Percentiles rank a stretch among this genome's conserved stretches.
Conservation (phyloP, 345 rosid species). For the Corymbia maculata region DNA sequence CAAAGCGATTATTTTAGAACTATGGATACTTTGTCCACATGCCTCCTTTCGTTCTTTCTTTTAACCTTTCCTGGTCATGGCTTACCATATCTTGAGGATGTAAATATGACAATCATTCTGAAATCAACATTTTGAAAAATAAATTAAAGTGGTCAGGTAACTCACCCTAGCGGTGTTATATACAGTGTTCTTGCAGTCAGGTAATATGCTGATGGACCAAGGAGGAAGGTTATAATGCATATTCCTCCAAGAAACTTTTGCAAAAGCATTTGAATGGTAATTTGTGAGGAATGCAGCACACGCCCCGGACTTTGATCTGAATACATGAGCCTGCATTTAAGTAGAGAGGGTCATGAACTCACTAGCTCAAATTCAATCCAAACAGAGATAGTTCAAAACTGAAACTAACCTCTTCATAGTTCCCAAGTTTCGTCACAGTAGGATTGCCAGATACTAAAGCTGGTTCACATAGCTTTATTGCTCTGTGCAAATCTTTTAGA, state of each 20-base stretch:
- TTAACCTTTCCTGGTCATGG: neutral
- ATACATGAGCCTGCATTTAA: constrained; percentile 72
- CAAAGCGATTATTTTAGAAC: neutral
- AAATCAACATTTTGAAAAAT: neutral
- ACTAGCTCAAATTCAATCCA: neutral
- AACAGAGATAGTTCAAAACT: neutral
- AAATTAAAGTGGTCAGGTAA: neutral
- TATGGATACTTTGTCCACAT: neutral
- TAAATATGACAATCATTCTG: neutral
- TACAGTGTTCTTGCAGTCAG: constrained; percentile 95
- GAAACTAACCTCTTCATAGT: constrained; percentile 66
- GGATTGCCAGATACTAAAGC: constrained; percentile 75
- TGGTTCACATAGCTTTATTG: constrained; percentile 83
- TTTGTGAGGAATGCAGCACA: constrained; percentile 97
- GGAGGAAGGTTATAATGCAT: constrained; percentile 93
- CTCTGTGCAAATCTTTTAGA: constrained; percentile 94
- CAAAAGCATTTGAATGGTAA: constrained; percentile 49
- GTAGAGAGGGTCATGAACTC: neutral
- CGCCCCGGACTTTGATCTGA: constrained; percentile 56
- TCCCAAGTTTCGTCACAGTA: constrained; percentile 59
- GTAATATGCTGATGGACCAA: constrained; percentile 98
- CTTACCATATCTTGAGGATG: neutral
- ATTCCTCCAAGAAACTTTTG: constrained; percentile 65
- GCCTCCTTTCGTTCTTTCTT: neutral
- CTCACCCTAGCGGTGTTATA: constrained; percentile 98